Base-by-base conservation (phyloP, 108 stramenopile species). In the Skeletonema marinoi region DNA sequence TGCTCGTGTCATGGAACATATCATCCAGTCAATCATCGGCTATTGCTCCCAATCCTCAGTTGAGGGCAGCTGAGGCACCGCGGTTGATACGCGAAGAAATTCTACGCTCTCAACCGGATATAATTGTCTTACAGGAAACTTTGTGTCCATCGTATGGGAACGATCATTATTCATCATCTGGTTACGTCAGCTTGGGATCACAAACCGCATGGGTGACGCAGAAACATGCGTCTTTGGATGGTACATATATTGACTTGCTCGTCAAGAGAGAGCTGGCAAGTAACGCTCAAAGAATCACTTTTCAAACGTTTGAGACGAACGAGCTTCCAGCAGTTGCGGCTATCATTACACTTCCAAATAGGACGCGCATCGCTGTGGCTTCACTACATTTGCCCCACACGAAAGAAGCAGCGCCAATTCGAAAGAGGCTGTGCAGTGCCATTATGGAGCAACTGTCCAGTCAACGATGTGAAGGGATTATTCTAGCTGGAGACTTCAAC, bases 351-450 rank as follows among this genome's bases (percentile, higher is more conserved):
- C 60, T 56, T 16, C 54, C 54, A 13, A 60, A 65, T 17, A 64
- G 73, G 30, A 74, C 73, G 3, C 58, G 62, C 29, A 54, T 74
- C 19, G 73, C 64, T 41, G 51, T 74, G 29, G 63, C 39, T 3
- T 65, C 73, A 21, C 33, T 65, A 56, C 73, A 74, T 65, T 30
- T 74, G 17, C 73, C 73, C 10, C 73, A 74, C 35, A 74, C 63
- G 8, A 65, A 36, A 65, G 73, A 74, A 32, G 73, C 64, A 21
- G 73, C 73, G 50, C 63, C 73, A 12, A 6, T 65, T 13, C 63
- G 73, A 36, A 33, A 65, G 21, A 7, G 36, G 21, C n/a, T 74
- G 36, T 74, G 73, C 51, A 29, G 36, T 10, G 31, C 46, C 14
- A 65, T 74, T 2, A 65, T 65, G 42, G 48, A 63, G 62, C 60